These are phyloP conservation scores for Salix dunnii DNA, from an alignment of 345 rosid species.

Conservation along the genomic window DNA sequence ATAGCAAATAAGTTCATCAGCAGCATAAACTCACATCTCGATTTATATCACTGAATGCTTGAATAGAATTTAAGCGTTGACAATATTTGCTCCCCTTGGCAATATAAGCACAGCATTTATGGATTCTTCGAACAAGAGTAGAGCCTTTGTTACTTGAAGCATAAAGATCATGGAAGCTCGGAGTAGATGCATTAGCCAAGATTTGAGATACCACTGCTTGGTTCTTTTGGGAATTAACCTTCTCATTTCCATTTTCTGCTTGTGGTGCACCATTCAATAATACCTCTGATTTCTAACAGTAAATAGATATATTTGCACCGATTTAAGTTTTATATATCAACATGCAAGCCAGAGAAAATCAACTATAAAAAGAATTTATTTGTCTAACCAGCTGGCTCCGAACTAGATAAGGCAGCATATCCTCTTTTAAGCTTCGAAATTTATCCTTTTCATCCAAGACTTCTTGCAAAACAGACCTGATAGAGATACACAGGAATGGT, in stretches of 20 bases:
- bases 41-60: slow-evolving; percentile 86
- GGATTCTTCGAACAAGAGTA: slow-evolving; percentile 46
- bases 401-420: slow-evolving; percentile 87
- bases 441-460: slow-evolving; percentile 63
- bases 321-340: not conserved
- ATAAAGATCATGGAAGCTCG: slow-evolving; percentile 64
- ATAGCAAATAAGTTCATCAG: not conserved
- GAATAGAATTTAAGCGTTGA: slow-evolving; percentile 75
- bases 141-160: slow-evolving; percentile 40
- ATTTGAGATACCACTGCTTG: slow-evolving; percentile 52
- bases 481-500: slow-evolving; percentile 4
- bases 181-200: slow-evolving; percentile 65
- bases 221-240: slow-evolving; percentile 49
- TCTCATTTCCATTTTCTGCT: slow-evolving; percentile 65
- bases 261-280: slow-evolving; percentile 37
- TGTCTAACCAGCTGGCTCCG: slow-evolving; percentile 89
- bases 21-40: slow-evolving; percentile 64
- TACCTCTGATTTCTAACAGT: slow-evolving; percentile 61
- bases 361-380: slow-evolving; percentile 10
- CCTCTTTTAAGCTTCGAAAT: slow-evolving; percentile 77
- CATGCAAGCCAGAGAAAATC: not conserved
- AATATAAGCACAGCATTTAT: slow-evolving; percentile 88
- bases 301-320: slow-evolving; percentile 10
- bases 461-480: slow-evolving; percentile 75
- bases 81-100: slow-evolving; percentile 75